phyloP scores from a whole-genome alignment of 2,329 filamentous ascomycete genomes.

The Fusarium sp. region DNA sequence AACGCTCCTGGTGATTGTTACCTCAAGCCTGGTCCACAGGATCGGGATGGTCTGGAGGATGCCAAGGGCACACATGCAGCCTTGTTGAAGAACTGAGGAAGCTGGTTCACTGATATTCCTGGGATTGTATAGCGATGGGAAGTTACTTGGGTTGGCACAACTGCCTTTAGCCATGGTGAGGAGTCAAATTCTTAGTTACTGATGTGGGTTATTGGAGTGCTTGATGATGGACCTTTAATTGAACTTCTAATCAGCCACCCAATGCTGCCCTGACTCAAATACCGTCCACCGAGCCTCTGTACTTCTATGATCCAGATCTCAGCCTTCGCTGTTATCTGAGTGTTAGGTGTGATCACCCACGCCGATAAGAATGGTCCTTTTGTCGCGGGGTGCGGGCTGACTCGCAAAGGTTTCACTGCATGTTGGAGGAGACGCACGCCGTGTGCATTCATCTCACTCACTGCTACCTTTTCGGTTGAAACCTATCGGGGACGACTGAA shows the following conservation, averaged over 20 bases:
- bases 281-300: neutral
- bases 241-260: neutral
- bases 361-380: neutral
- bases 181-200: neutral
- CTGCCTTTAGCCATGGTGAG: neutral
- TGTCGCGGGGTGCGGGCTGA: neutral
- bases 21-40: constrained; percentile 6
- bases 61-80: constrained; percentile 3
- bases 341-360: neutral
- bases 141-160: neutral
- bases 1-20: constrained; percentile 5
- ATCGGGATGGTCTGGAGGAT: neutral
- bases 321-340: neutral
- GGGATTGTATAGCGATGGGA: neutral
- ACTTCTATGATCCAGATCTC: neutral
- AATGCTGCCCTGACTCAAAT: neutral
- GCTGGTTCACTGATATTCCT: neutral
- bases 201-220: neutral
- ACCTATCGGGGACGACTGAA: neutral
- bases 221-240: neutral
- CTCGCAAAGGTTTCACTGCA: neutral
- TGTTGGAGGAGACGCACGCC: neutral
- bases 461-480: neutral
- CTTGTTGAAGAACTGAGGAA: neutral
- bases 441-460: neutral